Evolutionary conservation across 1,284 basidiomycete genomes (phyloP), one percentile per base, ranked within the genome.

Genomic region (Stygiomarasmius scandens): DNA sequence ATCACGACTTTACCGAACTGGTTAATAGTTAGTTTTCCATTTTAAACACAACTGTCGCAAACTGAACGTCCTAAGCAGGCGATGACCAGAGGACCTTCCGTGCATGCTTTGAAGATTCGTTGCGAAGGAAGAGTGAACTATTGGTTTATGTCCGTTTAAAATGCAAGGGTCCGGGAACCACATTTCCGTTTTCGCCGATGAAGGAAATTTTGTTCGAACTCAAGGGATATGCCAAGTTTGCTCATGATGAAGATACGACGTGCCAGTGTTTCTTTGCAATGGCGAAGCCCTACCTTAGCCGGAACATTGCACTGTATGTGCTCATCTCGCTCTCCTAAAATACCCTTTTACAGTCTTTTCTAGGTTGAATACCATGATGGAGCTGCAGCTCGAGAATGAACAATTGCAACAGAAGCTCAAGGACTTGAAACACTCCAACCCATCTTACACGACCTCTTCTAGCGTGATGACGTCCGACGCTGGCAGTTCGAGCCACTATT

Each of bases 351-450:
- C n/a, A n/a, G 55, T 41, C 20, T 38, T 24, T 27, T 1, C 14
- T 64, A 92, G 90, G 81, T 74, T 93, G 36, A 86, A 91, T 66
- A 87, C 87, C 3, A 87, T 89, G 66, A 71, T 93, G 38, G 90
- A 93, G 65, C 80, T 92, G 56, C 91, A 90, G 69, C 77, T 85
- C 54, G 89, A 92, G 71, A 90, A 93, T 69, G 85, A 90, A 67
- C 79, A 83, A 12, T 71, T 93, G 41, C 83, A 84, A 63, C 77
- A 78, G 55, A 79, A 81, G 36, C 70, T 86, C 47, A 68, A 70
- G 20, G 78, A 80, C 59, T 74, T 82, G 48, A 71, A 66, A 55
- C 45, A 52, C 43, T 29, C 22, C 16, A 50, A 10, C 22, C 5
- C n/a, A 3, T 25, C 27, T 10, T 50, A 51, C 32, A 41, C n/a